Base-by-base conservation (phyloP, 2,329 filamentous ascomycete species). In the Helminthosporium solani region DNA sequence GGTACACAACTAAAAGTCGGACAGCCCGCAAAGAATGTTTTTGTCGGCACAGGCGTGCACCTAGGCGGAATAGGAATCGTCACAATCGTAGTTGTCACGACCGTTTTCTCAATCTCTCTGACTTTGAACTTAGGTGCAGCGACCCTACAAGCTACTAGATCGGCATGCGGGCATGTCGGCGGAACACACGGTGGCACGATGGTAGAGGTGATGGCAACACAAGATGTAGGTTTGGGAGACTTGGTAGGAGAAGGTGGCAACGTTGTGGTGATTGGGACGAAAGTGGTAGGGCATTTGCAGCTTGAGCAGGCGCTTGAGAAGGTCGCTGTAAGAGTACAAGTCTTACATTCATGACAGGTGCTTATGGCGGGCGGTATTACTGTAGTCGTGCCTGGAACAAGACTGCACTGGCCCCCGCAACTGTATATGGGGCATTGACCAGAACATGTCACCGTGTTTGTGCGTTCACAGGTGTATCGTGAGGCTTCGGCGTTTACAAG, bases 1-100 rank as follows among this genome's bases (percentile, higher is more conserved):
- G 57, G 54, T 33, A 59, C 57, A 49, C 58, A 62, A 36, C 57
- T 59, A 37, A 48, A 62, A 12, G 57, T 62, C 23, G 58, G 58
- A 45, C 58, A 62, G 14, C 37, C 35, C 28, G 31, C n/a, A 27
- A 33, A 31, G n/a, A 46, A 33, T 11, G 50, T 52, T 41, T 31
- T 52, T 28, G 53, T 58, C 25, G 46, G 33, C 25, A 46, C 47
- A 15, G 35, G 31, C 30, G 47, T 36, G 21, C 45, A 39, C 33
- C 33, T 23, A 8, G 42, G 40, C 31, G 36, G 16, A 16, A 9
- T 39, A 9, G 40, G 30, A 16, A 47, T 42, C 33, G 20, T 40
- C 16, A 49, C 20, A 14, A 48, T 53, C 42, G 47, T 47, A 23
- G 54, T 48, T 3, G 44, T 53, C 3, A 55, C 47, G 27, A 56